phyloP scores from a whole-genome alignment of 805 yeast species.

The Candida bentonensis region DNA sequence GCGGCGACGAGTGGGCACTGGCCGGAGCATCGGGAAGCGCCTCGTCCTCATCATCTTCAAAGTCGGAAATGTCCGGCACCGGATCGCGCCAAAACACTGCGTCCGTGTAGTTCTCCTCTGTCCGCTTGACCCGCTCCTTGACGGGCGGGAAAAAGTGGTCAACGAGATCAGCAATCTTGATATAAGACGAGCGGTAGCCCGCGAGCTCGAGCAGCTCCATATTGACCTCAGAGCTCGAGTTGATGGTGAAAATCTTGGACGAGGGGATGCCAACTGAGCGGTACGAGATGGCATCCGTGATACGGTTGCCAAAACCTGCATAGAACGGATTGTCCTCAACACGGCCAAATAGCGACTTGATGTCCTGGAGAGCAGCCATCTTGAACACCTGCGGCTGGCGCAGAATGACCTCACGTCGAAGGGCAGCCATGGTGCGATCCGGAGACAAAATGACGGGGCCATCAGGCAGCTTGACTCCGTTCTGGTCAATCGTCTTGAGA shows the following conservation, averaged over 20 bases:
- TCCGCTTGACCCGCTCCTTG: conserved; percentile 22
- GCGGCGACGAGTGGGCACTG: neutral
- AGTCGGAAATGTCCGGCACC: conserved; percentile 31
- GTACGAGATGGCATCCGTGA: conserved; percentile 92
- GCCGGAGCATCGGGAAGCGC: conserved; percentile 2
- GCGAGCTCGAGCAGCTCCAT: conserved; percentile 92
- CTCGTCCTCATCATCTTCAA: conserved; percentile 12
- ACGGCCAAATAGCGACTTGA: conserved; percentile 49
- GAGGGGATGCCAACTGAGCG: conserved; percentile 89
- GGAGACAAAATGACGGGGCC: conserved; percentile 96
- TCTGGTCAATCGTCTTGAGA: conserved; percentile 62
- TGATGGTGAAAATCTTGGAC: conserved; percentile 87
- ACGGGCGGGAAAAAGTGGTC: conserved; percentile 97
- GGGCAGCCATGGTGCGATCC: conserved; percentile 91
- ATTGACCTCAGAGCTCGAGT: conserved; percentile 93
- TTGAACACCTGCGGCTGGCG: conserved; percentile 97
- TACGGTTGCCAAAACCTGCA: conserved; percentile 95
- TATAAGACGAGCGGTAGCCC: conserved; percentile 78
- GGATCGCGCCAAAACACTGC: conserved; percentile 90
- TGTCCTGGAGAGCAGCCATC: conserved; percentile 89
- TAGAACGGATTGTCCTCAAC: conserved; percentile 52
- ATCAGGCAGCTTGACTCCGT: conserved; percentile 54
- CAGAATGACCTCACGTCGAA: conserved; percentile 78
- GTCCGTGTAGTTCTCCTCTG: conserved; percentile 61
- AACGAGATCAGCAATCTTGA: conserved; percentile 82